Evolutionary conservation across 2,329 filamentous ascomycete genomes (phyloP).

Genomic region (Exophiala aquamarina): DNA sequence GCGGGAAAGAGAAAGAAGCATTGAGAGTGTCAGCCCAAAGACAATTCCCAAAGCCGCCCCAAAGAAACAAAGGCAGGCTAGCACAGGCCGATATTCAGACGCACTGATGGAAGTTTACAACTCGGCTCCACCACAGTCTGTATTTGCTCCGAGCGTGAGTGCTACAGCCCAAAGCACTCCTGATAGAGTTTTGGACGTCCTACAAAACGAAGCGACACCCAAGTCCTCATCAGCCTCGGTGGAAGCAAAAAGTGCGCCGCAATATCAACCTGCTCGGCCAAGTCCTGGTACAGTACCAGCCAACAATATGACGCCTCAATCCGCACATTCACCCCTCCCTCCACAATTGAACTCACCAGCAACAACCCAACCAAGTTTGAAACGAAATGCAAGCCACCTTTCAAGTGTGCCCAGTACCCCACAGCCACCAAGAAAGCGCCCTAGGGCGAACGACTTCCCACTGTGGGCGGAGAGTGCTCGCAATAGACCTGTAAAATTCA

Average conservation of each 20-base stretch:
- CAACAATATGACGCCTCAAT: slow-evolving; percentile 18
- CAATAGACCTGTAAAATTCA: slow-evolving; percentile 32
- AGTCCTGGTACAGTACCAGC: slow-evolving; percentile 14
- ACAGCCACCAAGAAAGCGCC: slow-evolving; percentile 48
- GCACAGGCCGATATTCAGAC: slow-evolving; percentile 13
- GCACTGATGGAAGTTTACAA: slow-evolving; percentile 8
- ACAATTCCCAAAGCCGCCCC: slow-evolving; percentile 28
- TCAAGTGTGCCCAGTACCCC: slow-evolving; percentile 26
- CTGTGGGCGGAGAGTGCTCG: slow-evolving; percentile 50
- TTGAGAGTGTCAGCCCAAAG: slow-evolving; percentile 30
- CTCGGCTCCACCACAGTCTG: slow-evolving; percentile 3
- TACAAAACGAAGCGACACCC: slow-evolving; percentile 15
- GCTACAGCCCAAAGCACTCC: slow-evolving; percentile 13
- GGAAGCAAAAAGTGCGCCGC: slow-evolving; percentile 16
- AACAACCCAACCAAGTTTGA: slow-evolving; percentile 15
- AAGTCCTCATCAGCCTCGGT: slow-evolving; percentile 16
- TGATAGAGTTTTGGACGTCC: slow-evolving; percentile 12
- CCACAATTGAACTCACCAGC: slow-evolving; percentile 15
- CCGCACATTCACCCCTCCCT: slow-evolving; percentile 17
- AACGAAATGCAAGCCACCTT: slow-evolving; percentile 27
- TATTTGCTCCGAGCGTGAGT: slow-evolving; percentile 3
- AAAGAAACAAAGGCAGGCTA: slow-evolving; percentile 14
- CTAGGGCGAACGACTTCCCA: slow-evolving; percentile 48
- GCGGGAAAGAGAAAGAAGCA: slow-evolving; percentile 27
- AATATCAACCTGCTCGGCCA: slow-evolving; percentile 13